These are phyloP conservation scores for Aspergillus jensenii DNA, from an alignment of 2,329 filamentous ascomycete species.

Conservation along the genomic window DNA sequence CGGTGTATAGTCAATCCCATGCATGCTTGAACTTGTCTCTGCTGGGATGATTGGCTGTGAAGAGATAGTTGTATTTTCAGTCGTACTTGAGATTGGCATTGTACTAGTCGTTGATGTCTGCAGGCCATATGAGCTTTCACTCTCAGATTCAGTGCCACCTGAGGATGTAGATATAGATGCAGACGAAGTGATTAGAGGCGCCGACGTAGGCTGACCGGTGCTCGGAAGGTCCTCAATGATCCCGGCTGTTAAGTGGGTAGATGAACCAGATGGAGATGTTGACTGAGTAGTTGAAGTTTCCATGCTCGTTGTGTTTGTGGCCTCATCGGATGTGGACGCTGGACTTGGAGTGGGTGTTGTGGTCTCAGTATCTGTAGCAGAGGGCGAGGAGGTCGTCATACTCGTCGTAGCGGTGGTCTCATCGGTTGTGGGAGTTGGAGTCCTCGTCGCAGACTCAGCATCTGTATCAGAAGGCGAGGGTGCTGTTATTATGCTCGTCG, in stretches of 20 bases:
- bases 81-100: not conserved
- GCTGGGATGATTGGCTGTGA: not conserved
- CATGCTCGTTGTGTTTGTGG: not conserved
- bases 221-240: not conserved
- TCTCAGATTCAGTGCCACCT: not conserved
- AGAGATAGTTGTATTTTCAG: not conserved
- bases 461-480: not conserved
- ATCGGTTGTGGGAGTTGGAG: too few relatives aligned
- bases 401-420: not conserved
- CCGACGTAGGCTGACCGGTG: not conserved
- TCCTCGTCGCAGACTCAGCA: not conserved
- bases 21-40: not conserved
- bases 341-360: too few relatives aligned
- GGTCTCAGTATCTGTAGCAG: not conserved
- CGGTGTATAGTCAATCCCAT: not conserved
- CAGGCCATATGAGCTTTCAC: not conserved
- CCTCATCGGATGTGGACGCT: not conserved
- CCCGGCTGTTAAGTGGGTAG: not conserved
- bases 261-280: not conserved
- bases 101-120: not conserved
- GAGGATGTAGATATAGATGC: not conserved
- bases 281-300: not conserved
- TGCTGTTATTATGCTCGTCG: not conserved
- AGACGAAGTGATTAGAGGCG: not conserved
- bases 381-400: not conserved